Percentiles rank a stretch among this genome's conserved stretches.
Conservation (phyloP, 345 rosid genomes). For the Euphorbia peplus region DNA sequence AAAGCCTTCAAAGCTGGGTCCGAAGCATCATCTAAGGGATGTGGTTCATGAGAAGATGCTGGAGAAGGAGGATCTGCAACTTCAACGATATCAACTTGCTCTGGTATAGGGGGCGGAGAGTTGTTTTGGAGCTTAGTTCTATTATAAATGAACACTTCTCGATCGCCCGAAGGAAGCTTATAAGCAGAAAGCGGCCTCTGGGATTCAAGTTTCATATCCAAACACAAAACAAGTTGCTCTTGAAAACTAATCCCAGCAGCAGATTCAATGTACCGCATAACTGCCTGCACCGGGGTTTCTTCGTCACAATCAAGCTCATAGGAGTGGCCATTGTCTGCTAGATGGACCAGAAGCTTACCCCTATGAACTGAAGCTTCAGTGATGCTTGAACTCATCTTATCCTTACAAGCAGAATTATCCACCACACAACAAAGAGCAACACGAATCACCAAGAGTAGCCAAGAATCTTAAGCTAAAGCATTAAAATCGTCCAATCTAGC, state of each 20-base stretch:
- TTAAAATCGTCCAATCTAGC: conserved; percentile 3
- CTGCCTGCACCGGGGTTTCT: conserved; percentile 61
- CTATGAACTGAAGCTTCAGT: conserved; percentile 44
- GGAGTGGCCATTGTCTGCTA: conserved; percentile 88
- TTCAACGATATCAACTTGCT: conserved; percentile 53
- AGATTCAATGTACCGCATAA: conserved; percentile 64
- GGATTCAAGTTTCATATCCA: conserved; percentile 79
- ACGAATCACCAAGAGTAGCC: neutral
- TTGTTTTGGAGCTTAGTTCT: conserved; percentile 63
- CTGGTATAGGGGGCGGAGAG: conserved; percentile 59
- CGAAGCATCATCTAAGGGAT: conserved; percentile 76
- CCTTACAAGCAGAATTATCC: conserved; percentile 27
- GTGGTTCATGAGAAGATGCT: conserved; percentile 48
- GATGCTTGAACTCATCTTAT: conserved; percentile 69
- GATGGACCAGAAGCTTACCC: conserved; percentile 74
- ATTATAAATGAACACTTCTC: conserved; percentile 78
- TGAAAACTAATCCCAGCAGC: conserved; percentile 49
- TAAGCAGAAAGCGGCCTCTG: conserved; percentile 68
- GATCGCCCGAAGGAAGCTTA: conserved; percentile 63
- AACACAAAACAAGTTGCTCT: conserved; percentile 85
- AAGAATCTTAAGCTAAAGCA: neutral
- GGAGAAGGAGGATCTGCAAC: conserved; percentile 54
- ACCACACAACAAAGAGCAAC: conserved; percentile 27
- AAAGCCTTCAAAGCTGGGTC: conserved; percentile 96
- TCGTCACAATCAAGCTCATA: conserved; percentile 65